Base-by-base conservation (phyloP, 2,329 filamentous ascomycete genomes). In the Alternaria tenuissima region DNA sequence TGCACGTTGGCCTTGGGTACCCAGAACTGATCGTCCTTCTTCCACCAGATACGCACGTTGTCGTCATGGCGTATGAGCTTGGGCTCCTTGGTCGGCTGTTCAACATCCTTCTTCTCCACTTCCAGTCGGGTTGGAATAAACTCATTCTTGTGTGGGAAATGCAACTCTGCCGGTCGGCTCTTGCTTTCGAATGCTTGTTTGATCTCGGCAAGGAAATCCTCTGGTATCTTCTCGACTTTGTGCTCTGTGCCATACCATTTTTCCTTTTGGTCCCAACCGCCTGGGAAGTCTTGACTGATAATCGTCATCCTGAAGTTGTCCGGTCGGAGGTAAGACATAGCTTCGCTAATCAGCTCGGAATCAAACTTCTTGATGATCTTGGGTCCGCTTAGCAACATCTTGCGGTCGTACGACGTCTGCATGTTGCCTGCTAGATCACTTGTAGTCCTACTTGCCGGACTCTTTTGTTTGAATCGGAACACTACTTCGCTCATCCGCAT, bases 191-290 rank as follows among this genome's bases (percentile, higher is more conserved):
- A 84, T 2, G 92, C 92, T 60, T 85, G 80, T 55, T 86, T 84
- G 62, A 97, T 84, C 52, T 92, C 89, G 11, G 84, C 81, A 76
- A 96, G 83, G 69, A 97, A 89, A 18, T 93, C 88, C 14, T 85
- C 76, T 0, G 94, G 89, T 36, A 99, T 91, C 73, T 88, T 90
- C 74, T 96, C 91, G 32, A 89, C 86, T 64, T 88, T 91, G 80
- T 97, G 96, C 74, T 98, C 94, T 0, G 95, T 99, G 8, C 94
- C 94, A 71, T 99, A 99, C 95, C 95, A 99, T 76, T 94, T 93
- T 81, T 99, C 95, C 75, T 91, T 96, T 76, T 89, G 82, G 65
- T 96, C 86, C 92, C 93, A 97, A 52, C 88, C 86, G 0, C 93
- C 94, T 0, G 94, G 94, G 67, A 89, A 91, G 8, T 91, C 90